These are phyloP conservation scores for Dictyostelium discoideum DNA, from an alignment of 78 protist genomes.

Conservation along the genomic window DNA sequence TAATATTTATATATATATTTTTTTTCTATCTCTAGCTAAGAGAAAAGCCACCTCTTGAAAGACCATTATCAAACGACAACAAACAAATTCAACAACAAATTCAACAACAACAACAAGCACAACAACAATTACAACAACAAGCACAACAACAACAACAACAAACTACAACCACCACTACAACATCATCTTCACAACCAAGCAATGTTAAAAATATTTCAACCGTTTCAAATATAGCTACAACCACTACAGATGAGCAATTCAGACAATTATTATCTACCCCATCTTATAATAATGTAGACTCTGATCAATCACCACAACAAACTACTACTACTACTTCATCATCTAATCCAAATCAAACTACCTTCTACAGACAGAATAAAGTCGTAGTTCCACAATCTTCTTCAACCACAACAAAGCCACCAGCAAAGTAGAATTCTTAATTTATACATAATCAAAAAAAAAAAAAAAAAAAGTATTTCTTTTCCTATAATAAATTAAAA, in stretches of 20 bases:
- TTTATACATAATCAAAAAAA: not conserved
- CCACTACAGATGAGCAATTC: conserved; percentile 11
- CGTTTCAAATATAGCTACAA: conserved; percentile 10
- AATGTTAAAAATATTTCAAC: not conserved
- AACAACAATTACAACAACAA: not conserved
- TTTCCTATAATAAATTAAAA: not conserved
- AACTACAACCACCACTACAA: not conserved
- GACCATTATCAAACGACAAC: not conserved
- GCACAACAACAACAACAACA: not conserved
- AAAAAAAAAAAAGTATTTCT: too few species aligned
- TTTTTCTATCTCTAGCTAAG: not conserved
- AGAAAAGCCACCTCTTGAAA: conserved; percentile 58
- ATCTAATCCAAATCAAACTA: not conserved
- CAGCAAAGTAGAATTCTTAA: not conserved
- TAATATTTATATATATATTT: not conserved
- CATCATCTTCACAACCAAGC: not conserved
- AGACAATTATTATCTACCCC: conserved; percentile 6
- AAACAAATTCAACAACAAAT: conserved; percentile 11
- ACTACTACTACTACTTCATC: not conserved
- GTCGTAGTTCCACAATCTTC: conserved; percentile 8
- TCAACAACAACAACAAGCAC: not conserved
- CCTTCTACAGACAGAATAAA: conserved; percentile 7
- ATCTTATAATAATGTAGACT: not conserved
- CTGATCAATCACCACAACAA: not conserved
- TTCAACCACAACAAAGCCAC: not conserved